Evolutionary conservation across 2,329 filamentous ascomycete genomes (phyloP), one percentile per base, ranked within the genome.

Genomic region (Falciphora oryzae): DNA sequence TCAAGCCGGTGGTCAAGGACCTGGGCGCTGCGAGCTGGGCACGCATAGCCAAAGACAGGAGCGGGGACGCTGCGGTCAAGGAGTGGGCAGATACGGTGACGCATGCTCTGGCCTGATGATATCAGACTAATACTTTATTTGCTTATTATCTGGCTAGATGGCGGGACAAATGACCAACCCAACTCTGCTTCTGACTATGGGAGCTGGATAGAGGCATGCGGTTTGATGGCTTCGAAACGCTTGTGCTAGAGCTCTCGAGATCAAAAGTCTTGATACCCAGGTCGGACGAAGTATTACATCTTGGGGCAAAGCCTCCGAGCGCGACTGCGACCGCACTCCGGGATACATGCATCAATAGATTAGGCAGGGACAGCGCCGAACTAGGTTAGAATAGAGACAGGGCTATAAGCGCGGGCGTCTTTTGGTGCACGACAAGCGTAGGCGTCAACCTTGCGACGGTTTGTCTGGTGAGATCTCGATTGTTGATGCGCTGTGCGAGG

Each of bases 11-110:
- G 14, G 27, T 61, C 38, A 78, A 73, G 70, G 78, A 76, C 32
- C 70, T 83, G 6, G 77, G 75, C 0, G 77, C 79, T 10, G 72
- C 75, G 6, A 69, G 70, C 16, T 79, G 78, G 74, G 44, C 68
- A 57, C 59, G 58, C 8, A 73, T 73, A 4, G 81, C 80, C 16
- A 76, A 78, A n/a, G 77, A 75, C 60, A 79, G 76, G 68, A 73
- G 77, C 16, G 70, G 73, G 0, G 84, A 86, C 66, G 75, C 76
- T 14, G 75, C 82, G 31, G 78, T 86, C 29, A 79, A 78, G 71
- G 72, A 73, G n/a, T 71, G 82, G 25, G 79, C 78, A 0, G 73
- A 75, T 11, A 83, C 85, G 70, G 82, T 80, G 67, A 69, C 80
- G 65, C 75, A 73, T 53, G 66, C 80, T 61, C 64, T 80, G 63